Percentiles rank a stretch among this genome's conserved stretches.
Evolutionary conservation across 2,329 filamentous ascomycete species (phyloP).

Genomic region (Elsinoe ampelina): DNA sequence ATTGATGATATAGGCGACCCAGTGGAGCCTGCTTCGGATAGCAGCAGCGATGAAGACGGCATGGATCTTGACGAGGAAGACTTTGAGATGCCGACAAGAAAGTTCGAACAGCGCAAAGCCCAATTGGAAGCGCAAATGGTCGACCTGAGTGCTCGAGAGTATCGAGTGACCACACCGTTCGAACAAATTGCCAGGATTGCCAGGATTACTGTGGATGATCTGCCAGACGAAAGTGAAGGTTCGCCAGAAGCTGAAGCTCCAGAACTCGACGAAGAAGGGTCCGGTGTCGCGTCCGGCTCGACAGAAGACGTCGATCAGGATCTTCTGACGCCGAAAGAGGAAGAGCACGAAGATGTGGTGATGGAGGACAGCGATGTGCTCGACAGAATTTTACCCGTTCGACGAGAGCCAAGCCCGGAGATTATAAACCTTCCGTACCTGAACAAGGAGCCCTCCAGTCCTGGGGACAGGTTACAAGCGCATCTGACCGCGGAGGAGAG

Average conservation of each 20-base stretch:
- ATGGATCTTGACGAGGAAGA: conserved; percentile 38
- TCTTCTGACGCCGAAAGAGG: conserved; percentile 26
- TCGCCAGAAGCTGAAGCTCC: conserved; percentile 10
- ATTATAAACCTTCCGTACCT: conserved; percentile 37
- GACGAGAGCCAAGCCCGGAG: conserved; percentile 33
- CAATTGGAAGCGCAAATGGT: conserved; percentile 35
- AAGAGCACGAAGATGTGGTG: conserved; percentile 19
- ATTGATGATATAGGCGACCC: conserved; percentile 19
- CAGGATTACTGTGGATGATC: conserved; percentile 28
- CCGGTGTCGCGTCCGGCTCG: conserved; percentile 2
- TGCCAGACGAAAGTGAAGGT: conserved; percentile 12
- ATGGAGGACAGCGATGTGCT: conserved; percentile 17
- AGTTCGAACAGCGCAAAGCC: conserved; percentile 38
- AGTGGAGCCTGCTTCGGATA: conserved; percentile 10
- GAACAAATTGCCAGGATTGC: conserved; percentile 35
- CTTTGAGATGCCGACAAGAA: conserved; percentile 37
- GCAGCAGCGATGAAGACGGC: conserved; percentile 36
- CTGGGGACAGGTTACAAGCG: conserved; percentile 31
- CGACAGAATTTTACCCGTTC: conserved; percentile 20
- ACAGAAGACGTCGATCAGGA: conserved; percentile 16
- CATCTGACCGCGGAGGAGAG: conserved; percentile 27
- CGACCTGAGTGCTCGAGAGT: conserved; percentile 33
- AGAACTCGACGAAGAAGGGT: conserved; percentile 12
- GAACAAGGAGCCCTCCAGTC: conserved; percentile 34
- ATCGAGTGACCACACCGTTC: conserved; percentile 36